Evolutionary conservation across 768 basidiomycete species (phyloP), one percentile per base, ranked within the genome.

Genomic region (Termitomyces sp.): DNA sequence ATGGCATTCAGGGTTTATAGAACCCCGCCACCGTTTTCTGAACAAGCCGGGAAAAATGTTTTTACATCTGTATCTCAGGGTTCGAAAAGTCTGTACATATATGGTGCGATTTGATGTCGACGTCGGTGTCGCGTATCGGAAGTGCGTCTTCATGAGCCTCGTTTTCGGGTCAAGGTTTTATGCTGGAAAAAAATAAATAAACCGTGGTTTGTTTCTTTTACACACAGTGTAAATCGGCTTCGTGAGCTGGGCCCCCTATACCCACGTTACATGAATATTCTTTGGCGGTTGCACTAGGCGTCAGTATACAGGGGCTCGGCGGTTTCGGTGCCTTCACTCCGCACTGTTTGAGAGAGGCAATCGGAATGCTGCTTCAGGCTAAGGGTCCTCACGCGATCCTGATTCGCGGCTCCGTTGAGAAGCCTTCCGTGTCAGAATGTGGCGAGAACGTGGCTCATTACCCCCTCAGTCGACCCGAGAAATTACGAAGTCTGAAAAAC

Each of bases 401-500:
- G 29, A 29, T 29, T 29, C 9, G 29, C 48, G 48, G 48, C 31
- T 51, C 50, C 38, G 40, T n/a, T 51, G 50, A 51, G 38, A 32
- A 41, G 40, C 20, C 20, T 40, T 50, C 50, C 50, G 22, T 42
- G 50, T 50, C 49, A 40, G 29, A 40, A 20, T 50, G 39, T 50
- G 49, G 49, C 49, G 20, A 27, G 29, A 50, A 50, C 49, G 49
- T 50, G 49, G 49, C 49, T 50, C 49, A 40, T 25, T 50, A 36
- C 23, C 50, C n/a, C 27, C 25, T n/a, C 25, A 15, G 11, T 50
- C 35, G 25, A 50, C 25, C 49, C 25, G 27, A 20, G 9, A n/a
- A 41, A n/a, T 31, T 16, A 9, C 38, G 23, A 22, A 6, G 23
- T 20, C 22, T 33, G 31, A 22, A n/a, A 23, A 36, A n/a, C 47